phyloP scores from a whole-genome alignment of 805 yeast species.

The Ogataea paradorogensis region DNA sequence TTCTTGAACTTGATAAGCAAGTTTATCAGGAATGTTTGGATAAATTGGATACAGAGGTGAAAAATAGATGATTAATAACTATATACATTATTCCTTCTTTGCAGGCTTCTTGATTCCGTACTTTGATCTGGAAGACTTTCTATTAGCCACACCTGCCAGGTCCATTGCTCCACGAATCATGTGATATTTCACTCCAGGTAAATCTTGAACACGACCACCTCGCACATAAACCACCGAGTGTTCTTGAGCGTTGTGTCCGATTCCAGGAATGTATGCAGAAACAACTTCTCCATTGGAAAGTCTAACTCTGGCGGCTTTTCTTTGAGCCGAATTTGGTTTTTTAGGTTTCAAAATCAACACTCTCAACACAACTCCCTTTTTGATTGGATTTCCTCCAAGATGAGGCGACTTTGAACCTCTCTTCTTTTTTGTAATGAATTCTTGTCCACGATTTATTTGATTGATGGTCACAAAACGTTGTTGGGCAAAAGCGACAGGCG shows the following conservation, averaged over 20 bases:
- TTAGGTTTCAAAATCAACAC: constrained; percentile 96
- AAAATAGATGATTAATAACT: constrained; percentile 11
- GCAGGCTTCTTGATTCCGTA: constrained; percentile 90
- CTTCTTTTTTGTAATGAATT: constrained; percentile 35
- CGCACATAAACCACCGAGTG: constrained; percentile 94
- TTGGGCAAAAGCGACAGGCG: constrained; percentile 26
- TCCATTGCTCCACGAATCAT: constrained; percentile 91
- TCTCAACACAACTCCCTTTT: constrained; percentile 89
- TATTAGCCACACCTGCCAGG: constrained; percentile 90
- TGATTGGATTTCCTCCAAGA: constrained; percentile 76
- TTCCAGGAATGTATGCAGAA: constrained; percentile 95
- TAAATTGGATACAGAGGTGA: constrained; percentile 42
- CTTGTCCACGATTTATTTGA: constrained; percentile 69
- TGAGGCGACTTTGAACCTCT: constrained; percentile 70
- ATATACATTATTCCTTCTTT: constrained; percentile 34
- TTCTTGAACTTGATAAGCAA: constrained; percentile 34
- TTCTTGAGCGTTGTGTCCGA: constrained; percentile 97
- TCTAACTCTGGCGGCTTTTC: constrained; percentile 95
- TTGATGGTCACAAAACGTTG: constrained; percentile 68
- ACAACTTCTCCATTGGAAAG: constrained; percentile 85
- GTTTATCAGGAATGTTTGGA: constrained; percentile 44
- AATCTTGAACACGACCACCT: constrained; percentile 98
- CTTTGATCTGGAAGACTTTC: constrained; percentile 84
- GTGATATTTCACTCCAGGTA: constrained; percentile 97
- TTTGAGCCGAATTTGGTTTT: constrained; percentile 97